phyloP scores from a whole-genome alignment of 768 basidiomycete species.

The Leccinum uliginosum region DNA sequence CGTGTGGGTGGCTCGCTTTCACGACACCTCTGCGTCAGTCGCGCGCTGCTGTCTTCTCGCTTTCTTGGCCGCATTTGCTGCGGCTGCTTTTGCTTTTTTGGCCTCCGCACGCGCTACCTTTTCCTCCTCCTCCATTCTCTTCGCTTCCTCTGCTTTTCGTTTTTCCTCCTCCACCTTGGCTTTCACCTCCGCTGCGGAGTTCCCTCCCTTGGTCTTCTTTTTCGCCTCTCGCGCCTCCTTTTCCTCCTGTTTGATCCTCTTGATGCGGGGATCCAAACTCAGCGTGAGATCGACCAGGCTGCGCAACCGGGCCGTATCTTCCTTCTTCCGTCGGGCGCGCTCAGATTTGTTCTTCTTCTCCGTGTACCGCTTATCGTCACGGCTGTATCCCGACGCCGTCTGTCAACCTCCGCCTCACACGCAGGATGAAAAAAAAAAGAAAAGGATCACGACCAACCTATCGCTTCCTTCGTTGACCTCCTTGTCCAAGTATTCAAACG shows the following conservation, averaged over 20 bases:
- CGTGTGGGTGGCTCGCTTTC: not conserved
- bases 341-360: conserved; percentile 99
- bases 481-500: conserved; percentile 97
- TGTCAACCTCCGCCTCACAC: conserved; percentile 9
- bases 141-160: conserved; percentile 66
- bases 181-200: conserved; percentile 43
- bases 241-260: conserved; percentile 93
- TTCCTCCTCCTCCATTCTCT: conserved; percentile 75
- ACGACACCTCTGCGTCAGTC: conserved; percentile 34
- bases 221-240: conserved; percentile 93
- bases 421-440: not conserved
- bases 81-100: conserved; percentile 80
- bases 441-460: conserved; percentile 48
- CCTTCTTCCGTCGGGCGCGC: conserved; percentile 94
- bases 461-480: conserved; percentile 98
- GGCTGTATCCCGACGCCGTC: conserved; percentile 42
- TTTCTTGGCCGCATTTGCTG: conserved; percentile 90
- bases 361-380: conserved; percentile 97
- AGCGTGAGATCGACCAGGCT: conserved; percentile 83
- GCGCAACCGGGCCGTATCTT: conserved; percentile 88
- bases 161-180: conserved; percentile 53
- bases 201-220: conserved; percentile 55
- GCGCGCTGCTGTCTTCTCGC: conserved; percentile 64
- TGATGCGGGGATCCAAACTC: conserved; percentile 88
- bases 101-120: conserved; percentile 69